phyloP scores from a whole-genome alignment of 352 stramenopile genomes.

The Phytophthora pluvialis region DNA sequence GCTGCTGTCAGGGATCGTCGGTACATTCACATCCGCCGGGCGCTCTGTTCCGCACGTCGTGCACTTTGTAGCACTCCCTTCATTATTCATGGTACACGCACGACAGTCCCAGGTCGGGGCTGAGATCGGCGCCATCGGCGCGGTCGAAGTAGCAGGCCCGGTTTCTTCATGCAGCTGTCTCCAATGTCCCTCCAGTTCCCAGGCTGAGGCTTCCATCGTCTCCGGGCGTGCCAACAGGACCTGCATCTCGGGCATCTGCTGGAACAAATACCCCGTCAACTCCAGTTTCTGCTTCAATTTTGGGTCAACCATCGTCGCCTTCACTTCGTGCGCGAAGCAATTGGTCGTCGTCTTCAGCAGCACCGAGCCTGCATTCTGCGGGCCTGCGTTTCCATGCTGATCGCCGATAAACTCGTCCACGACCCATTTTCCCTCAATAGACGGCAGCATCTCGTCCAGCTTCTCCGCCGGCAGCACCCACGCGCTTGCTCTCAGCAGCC shows the following conservation, averaged over 20 bases:
- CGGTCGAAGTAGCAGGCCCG: slow-evolving; percentile 14
- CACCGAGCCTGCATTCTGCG: slow-evolving; percentile 76
- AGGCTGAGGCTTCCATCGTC: slow-evolving; percentile 30
- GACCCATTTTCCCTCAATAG: slow-evolving; percentile 82
- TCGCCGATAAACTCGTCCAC: slow-evolving; percentile 75
- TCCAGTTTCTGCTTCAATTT: slow-evolving; percentile 57
- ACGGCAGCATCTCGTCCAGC: slow-evolving; percentile 57
- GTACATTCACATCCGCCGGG: slow-evolving; percentile 44
- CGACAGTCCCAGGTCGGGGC: slow-evolving; percentile 66
- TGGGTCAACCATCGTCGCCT: slow-evolving; percentile 51
- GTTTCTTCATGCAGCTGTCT: slow-evolving; percentile 58
- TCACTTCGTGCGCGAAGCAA: slow-evolving; percentile 69
- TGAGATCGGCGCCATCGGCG: slow-evolving; percentile 30
- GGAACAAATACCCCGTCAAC: slow-evolving; percentile 65
- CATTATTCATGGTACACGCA: slow-evolving; percentile 83
- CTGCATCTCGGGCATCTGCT: slow-evolving; percentile 61
- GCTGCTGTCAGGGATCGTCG: slow-evolving; percentile 30
- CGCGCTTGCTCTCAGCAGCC: slow-evolving; percentile 53
- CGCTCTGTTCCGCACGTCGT: slow-evolving; percentile 74
- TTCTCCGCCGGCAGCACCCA: slow-evolving; percentile 62
- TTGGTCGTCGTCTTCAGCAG: slow-evolving; percentile 61
- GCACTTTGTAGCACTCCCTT: slow-evolving; percentile 62
- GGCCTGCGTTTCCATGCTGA: slow-evolving; percentile 42
- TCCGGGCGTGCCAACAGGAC: slow-evolving; percentile 44
- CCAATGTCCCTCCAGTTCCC: slow-evolving; percentile 83